Evolutionary conservation across 169 alveolate genomes (phyloP).

Genomic region (Fabrea salina): DNA sequence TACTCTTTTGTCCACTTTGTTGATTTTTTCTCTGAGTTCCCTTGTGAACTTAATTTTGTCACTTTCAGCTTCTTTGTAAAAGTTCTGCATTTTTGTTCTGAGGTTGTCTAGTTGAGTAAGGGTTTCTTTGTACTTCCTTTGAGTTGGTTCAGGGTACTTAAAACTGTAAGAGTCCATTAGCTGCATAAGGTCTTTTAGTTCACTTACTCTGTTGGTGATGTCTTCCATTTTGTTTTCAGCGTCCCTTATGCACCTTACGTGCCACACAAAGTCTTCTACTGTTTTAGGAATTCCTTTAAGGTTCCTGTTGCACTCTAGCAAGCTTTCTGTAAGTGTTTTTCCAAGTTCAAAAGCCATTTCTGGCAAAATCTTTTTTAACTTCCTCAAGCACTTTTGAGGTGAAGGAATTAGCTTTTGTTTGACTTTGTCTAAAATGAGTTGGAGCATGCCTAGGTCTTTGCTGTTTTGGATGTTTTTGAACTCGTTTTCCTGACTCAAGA

Average conservation of each 20-base stretch:
- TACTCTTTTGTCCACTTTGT: slow-evolving; percentile 8
- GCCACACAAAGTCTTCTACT: slow-evolving; percentile 67
- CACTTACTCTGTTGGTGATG: slow-evolving; percentile 45
- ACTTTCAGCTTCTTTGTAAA: slow-evolving; percentile 49
- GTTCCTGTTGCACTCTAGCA: slow-evolving; percentile 47
- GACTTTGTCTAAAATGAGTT: slow-evolving; percentile 47
- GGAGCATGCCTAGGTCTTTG: slow-evolving; percentile 47
- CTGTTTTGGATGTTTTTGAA: slow-evolving; percentile 45
- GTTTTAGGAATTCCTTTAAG: slow-evolving; percentile 66
- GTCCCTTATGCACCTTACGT: slow-evolving; percentile 44
- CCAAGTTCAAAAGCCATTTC: slow-evolving; percentile 45
- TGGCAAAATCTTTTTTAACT: slow-evolving; percentile 56
- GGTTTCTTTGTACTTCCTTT: slow-evolving; percentile 57
- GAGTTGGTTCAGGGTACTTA: slow-evolving; percentile 48
- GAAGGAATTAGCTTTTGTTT: slow-evolving; percentile 48
- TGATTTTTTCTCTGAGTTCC: slow-evolving; percentile 36
- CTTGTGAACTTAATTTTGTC: slow-evolving; percentile 49
- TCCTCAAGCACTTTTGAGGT: slow-evolving; percentile 50
- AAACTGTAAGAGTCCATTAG: slow-evolving; percentile 60
- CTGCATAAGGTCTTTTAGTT: slow-evolving; percentile 48
- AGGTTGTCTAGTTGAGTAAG: slow-evolving; percentile 30
- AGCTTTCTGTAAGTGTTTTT: slow-evolving; percentile 43
- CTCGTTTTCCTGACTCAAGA: slow-evolving; percentile 40
- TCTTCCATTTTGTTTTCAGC: slow-evolving; percentile 51
- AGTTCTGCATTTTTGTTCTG: slow-evolving; percentile 39